phyloP scores from a whole-genome alignment of 768 basidiomycete genomes.

The Dendrothele bispora region DNA sequence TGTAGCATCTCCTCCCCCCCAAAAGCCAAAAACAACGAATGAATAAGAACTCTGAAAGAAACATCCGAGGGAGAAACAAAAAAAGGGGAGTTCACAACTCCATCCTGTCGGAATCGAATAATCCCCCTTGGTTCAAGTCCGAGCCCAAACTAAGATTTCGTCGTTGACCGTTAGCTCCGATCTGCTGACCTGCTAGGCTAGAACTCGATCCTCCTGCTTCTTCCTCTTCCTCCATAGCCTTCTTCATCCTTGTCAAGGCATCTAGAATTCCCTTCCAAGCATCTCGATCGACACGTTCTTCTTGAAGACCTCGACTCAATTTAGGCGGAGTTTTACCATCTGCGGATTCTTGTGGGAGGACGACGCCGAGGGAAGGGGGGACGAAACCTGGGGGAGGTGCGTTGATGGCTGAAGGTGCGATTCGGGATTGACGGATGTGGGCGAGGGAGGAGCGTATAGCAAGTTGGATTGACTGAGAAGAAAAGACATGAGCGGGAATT shows the following conservation, averaged over 20 bases:
- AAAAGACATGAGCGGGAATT: conserved; percentile 7
- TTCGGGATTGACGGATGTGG: conserved; percentile 78
- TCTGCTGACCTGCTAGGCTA: too few species aligned
- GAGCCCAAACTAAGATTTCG: too few species aligned
- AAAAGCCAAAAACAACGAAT: too few species aligned
- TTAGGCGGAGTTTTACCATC: conserved; percentile 29
- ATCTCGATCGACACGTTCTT: conserved; percentile 72
- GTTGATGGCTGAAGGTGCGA: conserved; percentile 86
- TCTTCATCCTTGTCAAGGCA: conserved; percentile 65
- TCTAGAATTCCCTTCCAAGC: conserved; percentile 77
- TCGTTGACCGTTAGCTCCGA: too few species aligned
- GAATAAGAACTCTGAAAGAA: too few species aligned
- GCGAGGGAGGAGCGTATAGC: conserved; percentile 78
- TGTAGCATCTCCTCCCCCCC: too few species aligned
- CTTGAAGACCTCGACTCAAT: conserved; percentile 67
- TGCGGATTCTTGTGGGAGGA: conserved; percentile 48
- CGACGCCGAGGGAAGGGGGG: conserved; percentile 78
- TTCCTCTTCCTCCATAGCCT: conserved; percentile 30
- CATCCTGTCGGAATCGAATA: too few species aligned
- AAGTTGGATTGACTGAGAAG: conserved; percentile 65
- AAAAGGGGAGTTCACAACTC: too few species aligned
- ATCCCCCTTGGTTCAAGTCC: too few species aligned
- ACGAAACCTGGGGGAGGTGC: conserved; percentile 73
- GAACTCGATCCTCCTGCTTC: conserved; percentile 12
- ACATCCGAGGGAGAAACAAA: too few species aligned